These are phyloP conservation scores for Hortiboletus flavorubellus DNA, from an alignment of 768 basidiomycete genomes.

Conservation along the genomic window DNA sequence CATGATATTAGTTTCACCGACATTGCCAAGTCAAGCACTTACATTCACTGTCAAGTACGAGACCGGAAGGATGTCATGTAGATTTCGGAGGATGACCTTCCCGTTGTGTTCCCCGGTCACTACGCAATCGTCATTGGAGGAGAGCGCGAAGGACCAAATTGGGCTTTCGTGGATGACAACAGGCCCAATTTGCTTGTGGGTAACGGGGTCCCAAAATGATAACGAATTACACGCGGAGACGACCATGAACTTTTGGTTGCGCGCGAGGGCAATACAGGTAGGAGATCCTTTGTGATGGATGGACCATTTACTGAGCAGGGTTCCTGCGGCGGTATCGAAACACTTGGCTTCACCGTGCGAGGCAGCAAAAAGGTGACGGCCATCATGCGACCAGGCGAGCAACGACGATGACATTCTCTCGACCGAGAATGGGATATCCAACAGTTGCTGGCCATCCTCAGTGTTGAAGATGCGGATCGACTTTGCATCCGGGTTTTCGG, in stretches of 20 bases:
- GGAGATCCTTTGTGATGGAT: neutral
- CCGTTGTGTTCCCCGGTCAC: neutral
- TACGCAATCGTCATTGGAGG: neutral
- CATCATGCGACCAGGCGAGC: no score
- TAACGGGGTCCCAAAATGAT: constrained; percentile 1
- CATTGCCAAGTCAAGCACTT: neutral
- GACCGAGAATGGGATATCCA: no score
- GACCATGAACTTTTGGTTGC: neutral
- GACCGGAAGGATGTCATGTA: neutral
- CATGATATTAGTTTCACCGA: neutral
- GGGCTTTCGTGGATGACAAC: neutral
- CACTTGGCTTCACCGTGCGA: no score
- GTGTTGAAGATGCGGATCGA: no score
- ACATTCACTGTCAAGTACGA: neutral
- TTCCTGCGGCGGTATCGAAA: neutral
- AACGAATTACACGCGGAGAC: neutral
- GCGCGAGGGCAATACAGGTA: neutral
- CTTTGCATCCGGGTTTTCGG: no score
- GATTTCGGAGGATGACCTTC: neutral
- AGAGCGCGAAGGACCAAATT: neutral
- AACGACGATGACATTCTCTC: no score
- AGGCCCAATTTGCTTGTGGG: neutral
- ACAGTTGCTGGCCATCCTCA: no score
- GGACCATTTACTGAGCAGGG: neutral
- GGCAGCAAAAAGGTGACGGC: no score